Evolutionary conservation across 139 green algal genomes (phyloP).

Genomic region (Edaphochlamys debaryana): DNA sequence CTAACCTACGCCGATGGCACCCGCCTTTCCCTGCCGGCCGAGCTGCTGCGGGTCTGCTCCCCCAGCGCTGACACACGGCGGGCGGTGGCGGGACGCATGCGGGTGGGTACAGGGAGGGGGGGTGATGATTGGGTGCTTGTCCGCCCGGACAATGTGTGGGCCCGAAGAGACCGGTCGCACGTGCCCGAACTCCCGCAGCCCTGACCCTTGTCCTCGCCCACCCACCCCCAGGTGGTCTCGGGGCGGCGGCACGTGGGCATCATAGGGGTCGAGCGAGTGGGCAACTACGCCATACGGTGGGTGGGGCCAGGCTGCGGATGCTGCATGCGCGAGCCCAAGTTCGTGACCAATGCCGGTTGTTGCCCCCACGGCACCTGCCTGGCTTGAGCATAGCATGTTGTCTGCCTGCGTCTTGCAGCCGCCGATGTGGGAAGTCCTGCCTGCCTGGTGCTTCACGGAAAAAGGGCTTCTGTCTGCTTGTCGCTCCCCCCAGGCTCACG

Average conservation of each 20-base stretch:
- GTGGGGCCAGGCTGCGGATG: background rate
- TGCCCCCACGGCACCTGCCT: too few species aligned
- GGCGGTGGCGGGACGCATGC: background rate
- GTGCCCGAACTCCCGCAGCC: background rate
- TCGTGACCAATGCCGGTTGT: too few species aligned
- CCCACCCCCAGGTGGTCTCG: conserved; percentile 66
- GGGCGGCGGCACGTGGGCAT: conserved; percentile 72
- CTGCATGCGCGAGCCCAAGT: too few species aligned
- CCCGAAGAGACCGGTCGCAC: background rate
- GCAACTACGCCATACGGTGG: conserved; percentile 71
- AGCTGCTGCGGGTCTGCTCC: conserved; percentile 37
- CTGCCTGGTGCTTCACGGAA: too few species aligned
- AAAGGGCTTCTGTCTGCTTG: background rate
- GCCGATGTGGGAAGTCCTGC: too few species aligned
- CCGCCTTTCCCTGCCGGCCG: conserved; percentile 10
- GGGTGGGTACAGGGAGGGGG: too few species aligned
- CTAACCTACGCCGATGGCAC: background rate
- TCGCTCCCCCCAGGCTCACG: conserved; percentile 41
- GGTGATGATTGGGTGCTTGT: background rate
- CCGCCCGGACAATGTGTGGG: background rate
- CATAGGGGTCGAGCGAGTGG: conserved; percentile 68
- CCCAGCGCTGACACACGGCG: conserved; percentile 33
- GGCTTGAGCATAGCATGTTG: too few species aligned
- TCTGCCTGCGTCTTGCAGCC: too few species aligned
- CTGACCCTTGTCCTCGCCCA: background rate